Base-by-base conservation (phyloP, 192 early-diverging fungal genomes). In the Geranomyces michiganensis region DNA sequence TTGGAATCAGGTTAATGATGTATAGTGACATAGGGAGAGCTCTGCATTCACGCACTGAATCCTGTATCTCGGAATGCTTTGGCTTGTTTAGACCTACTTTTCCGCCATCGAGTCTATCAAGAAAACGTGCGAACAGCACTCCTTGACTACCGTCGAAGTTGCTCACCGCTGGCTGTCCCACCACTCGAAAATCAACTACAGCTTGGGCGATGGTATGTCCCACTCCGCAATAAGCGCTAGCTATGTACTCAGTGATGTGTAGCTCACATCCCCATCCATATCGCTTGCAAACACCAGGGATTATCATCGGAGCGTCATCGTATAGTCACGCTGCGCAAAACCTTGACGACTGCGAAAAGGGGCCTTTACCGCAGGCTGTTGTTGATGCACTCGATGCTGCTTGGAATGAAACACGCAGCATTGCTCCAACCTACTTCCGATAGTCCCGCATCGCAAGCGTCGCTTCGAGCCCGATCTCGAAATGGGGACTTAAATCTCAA, bases 321-420 rank as follows among this genome's bases (percentile, higher is more conserved):
- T 67, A 81, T 21, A 68, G 64, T n/a, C 83, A 85, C 31, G 82
- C 79, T 6, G 47, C 70, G 15, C 58, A 78, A 41, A 88, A 87
- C 59, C 69, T 89, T 53, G 73, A 76, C 3, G 82, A 80, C 0
- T 79, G 80, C 67, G 78, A 85, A 48, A 77, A 81, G 41, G 80
- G 80, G 15, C 78, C 84, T 1, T 70, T 90, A 44, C 86, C 87
- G 10, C 73, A 70, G 27, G 78, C 62, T 8, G 74, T 90, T 1
- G 60, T 89, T 31, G 67, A 65, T 22, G 84, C 82, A 15, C 77
- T 89, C 15, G 86, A 90, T 53, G 78, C 75, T 6, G 82, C 79
- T 26, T 90, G 88, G 85, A 56, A 75, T 1, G 33, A 67, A 19
- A 84, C 81, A 2, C 78, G 76, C 41, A 29, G 22, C 14, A 48